A percentile compares a stretch with the other conserved stretches of the same genome.
These are phyloP conservation scores for Phytophthora vignae DNA, from an alignment of 352 stramenopile genomes.

Conservation along the genomic window DNA sequence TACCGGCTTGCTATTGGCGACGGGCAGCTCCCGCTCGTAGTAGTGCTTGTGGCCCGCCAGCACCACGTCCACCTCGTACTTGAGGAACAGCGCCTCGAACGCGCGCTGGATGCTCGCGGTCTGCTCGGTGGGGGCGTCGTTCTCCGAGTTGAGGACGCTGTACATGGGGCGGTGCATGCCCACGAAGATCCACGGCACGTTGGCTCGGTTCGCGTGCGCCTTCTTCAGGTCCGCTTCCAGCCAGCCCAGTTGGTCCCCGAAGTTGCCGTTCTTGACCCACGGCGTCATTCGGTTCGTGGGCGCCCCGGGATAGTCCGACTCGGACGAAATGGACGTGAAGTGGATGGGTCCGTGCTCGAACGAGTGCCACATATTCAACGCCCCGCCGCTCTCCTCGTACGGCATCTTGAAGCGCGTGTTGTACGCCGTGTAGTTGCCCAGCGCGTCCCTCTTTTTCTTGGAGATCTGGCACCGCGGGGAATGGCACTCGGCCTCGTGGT, in stretches of 20 bases:
- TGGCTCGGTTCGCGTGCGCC: constrained; percentile 53
- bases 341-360: constrained; percentile 74
- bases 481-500: constrained; percentile 91
- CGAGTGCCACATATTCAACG: constrained; percentile 60
- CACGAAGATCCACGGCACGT: constrained; percentile 78
- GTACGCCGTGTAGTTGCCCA: constrained; percentile 74
- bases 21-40: not conserved
- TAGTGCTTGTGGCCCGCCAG: constrained; percentile 79
- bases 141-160: constrained; percentile 27
- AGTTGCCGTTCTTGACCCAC: constrained; percentile 47
- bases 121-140: constrained; percentile 26
- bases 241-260: constrained; percentile 62
- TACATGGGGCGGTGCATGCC: constrained; percentile 84
- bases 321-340: constrained; percentile 81
- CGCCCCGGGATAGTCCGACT: constrained; percentile 62
- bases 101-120: constrained; percentile 52
- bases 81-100: constrained; percentile 87
- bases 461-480: constrained; percentile 46
- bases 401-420: constrained; percentile 58
- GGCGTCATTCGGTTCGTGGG: constrained; percentile 24
- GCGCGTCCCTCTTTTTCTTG: constrained; percentile 43
- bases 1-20: not conserved
- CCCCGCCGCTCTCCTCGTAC: constrained; percentile 46
- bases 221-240: constrained; percentile 65
- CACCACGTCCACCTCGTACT: constrained; percentile 89